Evolutionary conservation across 1,284 basidiomycete species (phyloP).

Genomic region (Rugosomyces carneus): DNA sequence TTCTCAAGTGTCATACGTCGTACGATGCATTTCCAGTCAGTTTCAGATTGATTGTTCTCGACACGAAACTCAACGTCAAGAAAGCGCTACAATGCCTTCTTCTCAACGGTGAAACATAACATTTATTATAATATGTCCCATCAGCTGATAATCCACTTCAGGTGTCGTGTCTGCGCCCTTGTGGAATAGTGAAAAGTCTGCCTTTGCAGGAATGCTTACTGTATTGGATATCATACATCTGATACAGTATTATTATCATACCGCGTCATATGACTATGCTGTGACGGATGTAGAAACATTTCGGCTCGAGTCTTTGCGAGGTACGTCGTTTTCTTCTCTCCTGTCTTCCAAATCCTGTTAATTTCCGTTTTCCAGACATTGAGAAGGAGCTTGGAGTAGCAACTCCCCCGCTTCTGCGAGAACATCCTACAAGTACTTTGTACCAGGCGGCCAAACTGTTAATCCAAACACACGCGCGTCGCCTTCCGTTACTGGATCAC

Average conservation of each 20-base stretch:
- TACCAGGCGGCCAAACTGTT: slow-evolving; percentile 89
- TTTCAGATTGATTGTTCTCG: slow-evolving; percentile 94
- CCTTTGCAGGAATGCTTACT: slow-evolving; percentile 94
- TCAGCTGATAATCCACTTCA: slow-evolving; percentile 26
- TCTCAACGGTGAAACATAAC: slow-evolving; percentile 60
- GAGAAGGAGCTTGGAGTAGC: slow-evolving; percentile 91
- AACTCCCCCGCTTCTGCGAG: slow-evolving; percentile 85
- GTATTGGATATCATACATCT: slow-evolving; percentile 94
- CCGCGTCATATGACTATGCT: slow-evolving; percentile 83
- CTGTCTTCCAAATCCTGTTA: slow-evolving; percentile 10
- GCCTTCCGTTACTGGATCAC: slow-evolving; percentile 89
- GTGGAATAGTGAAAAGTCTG: slow-evolving; percentile 92
- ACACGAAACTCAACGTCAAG: slow-evolving; percentile 91
- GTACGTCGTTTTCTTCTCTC: slow-evolving; percentile 42
- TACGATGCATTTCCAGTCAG: slow-evolving; percentile 97
- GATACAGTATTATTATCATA: slow-evolving; percentile 93
- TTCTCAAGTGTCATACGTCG: slow-evolving; percentile 80
- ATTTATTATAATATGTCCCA: neutral
- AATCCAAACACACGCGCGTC: slow-evolving; percentile 93
- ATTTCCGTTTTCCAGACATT: slow-evolving; percentile 59
- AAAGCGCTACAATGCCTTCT: slow-evolving; percentile 88
- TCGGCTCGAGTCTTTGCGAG: slow-evolving; percentile 81
- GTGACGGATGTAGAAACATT: slow-evolving; percentile 93
- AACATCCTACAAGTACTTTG: slow-evolving; percentile 84
- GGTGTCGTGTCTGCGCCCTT: slow-evolving; percentile 97